Percentiles rank a stretch among this genome's conserved stretches.
Evolutionary conservation across 2,329 filamentous ascomycete species (phyloP).

Genomic region (Fusarium chuoi): DNA sequence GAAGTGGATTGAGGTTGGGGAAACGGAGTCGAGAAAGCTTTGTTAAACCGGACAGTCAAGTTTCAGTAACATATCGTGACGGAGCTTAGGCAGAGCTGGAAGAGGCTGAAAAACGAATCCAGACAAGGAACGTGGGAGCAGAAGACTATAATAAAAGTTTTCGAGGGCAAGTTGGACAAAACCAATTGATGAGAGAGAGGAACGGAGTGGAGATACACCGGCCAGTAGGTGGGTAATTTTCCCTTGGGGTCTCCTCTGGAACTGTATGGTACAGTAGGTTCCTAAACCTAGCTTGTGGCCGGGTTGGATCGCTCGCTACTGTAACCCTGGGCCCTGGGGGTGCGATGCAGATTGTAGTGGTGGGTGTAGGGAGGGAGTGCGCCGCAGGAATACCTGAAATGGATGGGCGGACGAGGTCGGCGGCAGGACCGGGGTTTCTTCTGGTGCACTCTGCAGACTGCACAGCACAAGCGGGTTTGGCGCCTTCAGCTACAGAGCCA

Average conservation of each 20-base stretch:
- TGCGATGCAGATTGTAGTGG: conserved; percentile 18
- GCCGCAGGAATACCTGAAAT: conserved; percentile 38
- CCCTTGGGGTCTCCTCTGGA: conserved; percentile 38
- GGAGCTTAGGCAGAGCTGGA: conserved; percentile 40
- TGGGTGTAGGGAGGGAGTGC: conserved; percentile 30
- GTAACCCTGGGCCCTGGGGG: conserved; percentile 26
- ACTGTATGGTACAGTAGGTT: conserved; percentile 31
- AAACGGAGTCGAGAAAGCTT: conserved; percentile 37
- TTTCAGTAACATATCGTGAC: conserved; percentile 44
- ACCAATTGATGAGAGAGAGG: conserved; percentile 45
- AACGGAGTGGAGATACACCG: conserved; percentile 45
- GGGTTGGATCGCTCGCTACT: conserved; percentile 40
- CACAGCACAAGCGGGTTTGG: conserved; percentile 46
- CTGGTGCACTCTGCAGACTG: conserved; percentile 23
- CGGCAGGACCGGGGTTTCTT: conserved; percentile 43
- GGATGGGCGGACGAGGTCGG: conserved; percentile 44
- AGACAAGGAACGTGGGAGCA: conserved; percentile 26
- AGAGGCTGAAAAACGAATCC: conserved; percentile 39
- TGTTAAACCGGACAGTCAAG: conserved; percentile 37
- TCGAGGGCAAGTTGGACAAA: conserved; percentile 45
- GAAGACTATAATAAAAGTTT: conserved; percentile 48
- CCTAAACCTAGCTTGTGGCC: conserved; percentile 31
- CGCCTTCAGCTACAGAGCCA: conserved; percentile 46
- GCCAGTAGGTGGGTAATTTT: conserved; percentile 44
- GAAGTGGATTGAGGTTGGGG: conserved; percentile 37